Percentiles rank a stretch among this genome's conserved stretches.
phyloP scores from a whole-genome alignment of 1,284 basidiomycete genomes.

The Cystobasidium sp. region DNA sequence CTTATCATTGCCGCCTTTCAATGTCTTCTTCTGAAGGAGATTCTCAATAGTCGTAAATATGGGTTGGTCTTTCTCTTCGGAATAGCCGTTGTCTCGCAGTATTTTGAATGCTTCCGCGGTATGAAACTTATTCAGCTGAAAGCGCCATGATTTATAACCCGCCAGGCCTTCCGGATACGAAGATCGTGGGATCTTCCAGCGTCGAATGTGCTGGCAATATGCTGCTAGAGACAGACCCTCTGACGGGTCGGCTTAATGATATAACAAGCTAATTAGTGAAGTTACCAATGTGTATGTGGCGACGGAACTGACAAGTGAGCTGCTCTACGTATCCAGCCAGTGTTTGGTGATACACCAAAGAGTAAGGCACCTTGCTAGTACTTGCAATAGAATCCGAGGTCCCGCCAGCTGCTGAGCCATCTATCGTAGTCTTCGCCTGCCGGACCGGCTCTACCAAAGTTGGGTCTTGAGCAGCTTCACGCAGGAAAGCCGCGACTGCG shows the following conservation, averaged over 20 bases:
- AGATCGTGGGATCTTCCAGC: slow-evolving; percentile 38
- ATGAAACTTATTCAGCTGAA: slow-evolving; percentile 32
- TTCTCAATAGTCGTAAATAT: slow-evolving; percentile 27
- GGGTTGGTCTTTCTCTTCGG: slow-evolving; percentile 7
- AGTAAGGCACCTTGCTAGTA: slow-evolving; percentile 26
- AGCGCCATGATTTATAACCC: slow-evolving; percentile 40
- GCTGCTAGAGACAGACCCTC: slow-evolving; percentile 28
- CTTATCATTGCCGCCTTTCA: slow-evolving; percentile 42
- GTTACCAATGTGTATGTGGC: too few species aligned
- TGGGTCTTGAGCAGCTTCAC: slow-evolving; percentile 16
- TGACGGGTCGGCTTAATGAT: slow-evolving; percentile 18
- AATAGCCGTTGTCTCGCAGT: slow-evolving; percentile 16
- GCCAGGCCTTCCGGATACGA: slow-evolving; percentile 40
- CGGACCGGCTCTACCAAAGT: slow-evolving; percentile 10
- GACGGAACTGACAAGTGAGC: slow-evolving; percentile 13
- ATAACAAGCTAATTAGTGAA: background rate
- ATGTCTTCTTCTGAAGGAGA: slow-evolving; percentile 39
- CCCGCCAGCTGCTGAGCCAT: background rate
- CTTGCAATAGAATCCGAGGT: background rate
- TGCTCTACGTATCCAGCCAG: slow-evolving; percentile 25
- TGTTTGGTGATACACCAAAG: slow-evolving; percentile 29
- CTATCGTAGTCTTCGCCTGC: slow-evolving; percentile 25
- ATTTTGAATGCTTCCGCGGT: slow-evolving; percentile 19
- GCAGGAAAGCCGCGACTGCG: slow-evolving; percentile 25
- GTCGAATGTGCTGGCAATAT: slow-evolving; percentile 35